phyloP scores from a whole-genome alignment of 1,139 yeast genomes.

The Kazachstania sp. region DNA sequence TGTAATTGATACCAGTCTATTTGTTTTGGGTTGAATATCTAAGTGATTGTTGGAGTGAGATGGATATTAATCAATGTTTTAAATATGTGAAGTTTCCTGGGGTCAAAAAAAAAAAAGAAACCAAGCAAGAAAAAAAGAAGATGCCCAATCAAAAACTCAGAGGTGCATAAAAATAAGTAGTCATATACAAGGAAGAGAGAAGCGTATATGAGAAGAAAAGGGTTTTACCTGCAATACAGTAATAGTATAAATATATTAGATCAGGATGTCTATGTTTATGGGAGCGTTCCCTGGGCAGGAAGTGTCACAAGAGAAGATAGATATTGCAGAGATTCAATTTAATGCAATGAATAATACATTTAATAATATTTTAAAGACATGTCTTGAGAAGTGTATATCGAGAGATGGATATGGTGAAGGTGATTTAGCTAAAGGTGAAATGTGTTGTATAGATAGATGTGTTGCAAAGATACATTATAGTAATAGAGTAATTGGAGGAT shows the following conservation, averaged over 20 bases:
- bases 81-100: not conserved
- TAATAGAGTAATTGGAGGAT: conserved; percentile 53
- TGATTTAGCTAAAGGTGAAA: conserved; percentile 72
- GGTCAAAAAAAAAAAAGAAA: not conserved
- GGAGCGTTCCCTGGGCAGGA: conserved; percentile 38
- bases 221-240: not conserved
- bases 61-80: too few species aligned
- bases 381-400: conserved; percentile 65
- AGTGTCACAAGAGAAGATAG: conserved; percentile 59
- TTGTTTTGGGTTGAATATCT: not conserved
- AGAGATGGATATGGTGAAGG: conserved; percentile 65
- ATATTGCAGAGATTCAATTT: conserved; percentile 67
- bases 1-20: not conserved
- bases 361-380: conserved; percentile 46
- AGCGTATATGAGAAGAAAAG: not conserved
- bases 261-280: conserved; percentile 54
- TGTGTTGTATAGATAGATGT: conserved; percentile 68
- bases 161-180: too few species aligned
- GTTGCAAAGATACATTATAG: conserved; percentile 64
- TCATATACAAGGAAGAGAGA: not conserved
- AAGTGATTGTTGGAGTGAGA: too few species aligned
- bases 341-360: conserved; percentile 65
- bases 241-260: not conserved
- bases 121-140: not conserved
- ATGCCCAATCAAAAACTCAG: not conserved